Evolutionary conservation across 2,329 filamentous ascomycete species (phyloP).

Genomic region (Nannizziopsis arthrosporioides): DNA sequence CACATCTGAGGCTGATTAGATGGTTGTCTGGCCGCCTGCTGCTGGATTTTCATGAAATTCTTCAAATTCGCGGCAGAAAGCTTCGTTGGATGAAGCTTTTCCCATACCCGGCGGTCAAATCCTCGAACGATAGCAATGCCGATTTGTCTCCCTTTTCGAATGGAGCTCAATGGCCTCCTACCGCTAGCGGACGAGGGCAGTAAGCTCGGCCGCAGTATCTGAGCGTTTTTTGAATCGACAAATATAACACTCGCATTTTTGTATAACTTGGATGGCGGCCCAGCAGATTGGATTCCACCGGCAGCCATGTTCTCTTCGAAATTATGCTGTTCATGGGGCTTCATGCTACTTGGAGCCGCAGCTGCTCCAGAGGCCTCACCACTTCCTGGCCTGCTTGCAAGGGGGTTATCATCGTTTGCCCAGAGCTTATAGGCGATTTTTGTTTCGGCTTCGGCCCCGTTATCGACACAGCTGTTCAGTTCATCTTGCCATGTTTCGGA

Average conservation of each 20-base stretch:
- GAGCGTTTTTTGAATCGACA: conserved; percentile 63
- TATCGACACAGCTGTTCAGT: conserved; percentile 75
- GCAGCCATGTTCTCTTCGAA: conserved; percentile 33
- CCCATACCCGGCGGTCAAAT: conserved; percentile 69
- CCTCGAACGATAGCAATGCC: conserved; percentile 82
- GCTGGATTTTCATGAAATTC: conserved; percentile 32
- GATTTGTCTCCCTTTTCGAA: conserved; percentile 69
- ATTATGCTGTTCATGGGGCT: neutral
- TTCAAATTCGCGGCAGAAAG: conserved; percentile 32
- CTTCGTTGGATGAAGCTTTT: conserved; percentile 52
- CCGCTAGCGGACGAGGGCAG: conserved; percentile 78
- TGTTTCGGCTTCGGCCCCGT: conserved; percentile 79
- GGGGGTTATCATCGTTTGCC: conserved; percentile 43
- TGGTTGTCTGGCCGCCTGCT: conserved; percentile 22
- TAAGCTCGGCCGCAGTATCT: conserved; percentile 73
- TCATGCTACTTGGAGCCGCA: neutral
- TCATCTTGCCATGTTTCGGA: conserved; percentile 89
- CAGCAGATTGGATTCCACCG: conserved; percentile 22
- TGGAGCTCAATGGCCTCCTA: conserved; percentile 67
- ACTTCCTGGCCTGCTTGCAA: conserved; percentile 1
- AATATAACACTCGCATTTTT: conserved; percentile 75
- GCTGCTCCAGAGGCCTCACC: neutral
- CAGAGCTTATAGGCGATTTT: conserved; percentile 78
- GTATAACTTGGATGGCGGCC: conserved; percentile 44
- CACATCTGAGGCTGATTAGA: conserved; percentile 26